Base-by-base conservation (phyloP, 208 protist genomes). In the Leishmania arabica region DNA sequence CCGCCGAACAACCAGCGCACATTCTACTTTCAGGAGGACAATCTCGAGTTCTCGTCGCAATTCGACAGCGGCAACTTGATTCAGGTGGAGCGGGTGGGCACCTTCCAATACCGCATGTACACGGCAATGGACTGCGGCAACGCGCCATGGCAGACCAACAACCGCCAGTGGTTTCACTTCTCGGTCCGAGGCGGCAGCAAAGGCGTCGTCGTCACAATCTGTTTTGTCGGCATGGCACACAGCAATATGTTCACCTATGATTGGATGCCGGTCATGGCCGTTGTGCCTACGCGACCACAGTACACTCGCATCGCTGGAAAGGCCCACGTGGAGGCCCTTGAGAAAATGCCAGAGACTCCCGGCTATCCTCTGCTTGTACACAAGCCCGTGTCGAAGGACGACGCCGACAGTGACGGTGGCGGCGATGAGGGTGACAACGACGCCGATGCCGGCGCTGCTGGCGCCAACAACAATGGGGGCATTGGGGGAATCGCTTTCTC, bases 111-210 rank as follows among this genome's bases (percentile, higher is more conserved):
- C 79, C 88, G 88, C 79, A 84, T 95, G 78, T 97, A 94, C 86
- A 95, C 88, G 34, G 66, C 89, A 34, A 89, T 92, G 84, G 95
- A 98, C 92, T 98, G 95, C 81, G 91, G 90, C 78, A 97, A 97
- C 80, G 72, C 90, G 3, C 82, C 89, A 27, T 81, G 83, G 34
- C 95, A 98, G 88, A 97, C 92, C 34, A 95, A 96, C 81, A 96
- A 96, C 79, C 89, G 95, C 17, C 93, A 98, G 80, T 98, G 96
- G 95, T 98, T 98, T 82, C 93, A 98, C 86, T 98, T 98, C 85
- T 90, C 92, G 27, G 89, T 98, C 51, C 91, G 90, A 24, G 95
- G 95, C 19, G 93, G 88, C 64, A 65, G 47, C 34, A 92, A 91
- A 56, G 94, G 93, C 27, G 76, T 54, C 42, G 75, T 87, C 15